Conservation (phyloP, 139 green algal genomes). For the Bryopsis sp. region DNA sequence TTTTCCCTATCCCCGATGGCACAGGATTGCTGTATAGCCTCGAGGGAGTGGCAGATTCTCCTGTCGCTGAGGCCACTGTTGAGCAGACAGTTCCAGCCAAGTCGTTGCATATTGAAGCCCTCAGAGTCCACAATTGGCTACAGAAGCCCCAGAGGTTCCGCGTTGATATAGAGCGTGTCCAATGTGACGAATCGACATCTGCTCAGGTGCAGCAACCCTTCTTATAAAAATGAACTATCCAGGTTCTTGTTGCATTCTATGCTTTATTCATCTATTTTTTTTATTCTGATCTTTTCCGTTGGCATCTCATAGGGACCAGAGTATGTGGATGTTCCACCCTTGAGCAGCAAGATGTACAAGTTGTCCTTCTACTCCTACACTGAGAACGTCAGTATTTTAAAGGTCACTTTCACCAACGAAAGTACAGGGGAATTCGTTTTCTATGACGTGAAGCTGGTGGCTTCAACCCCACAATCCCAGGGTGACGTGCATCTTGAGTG, state of each 20-base stretch:
- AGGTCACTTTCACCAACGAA: slow-evolving; percentile 70
- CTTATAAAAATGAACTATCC: too few species aligned
- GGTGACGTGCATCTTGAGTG: slow-evolving; percentile 47
- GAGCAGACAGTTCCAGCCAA: slow-evolving; percentile 44
- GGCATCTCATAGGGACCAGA: slow-evolving; percentile 26
- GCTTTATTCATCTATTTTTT: too few species aligned
- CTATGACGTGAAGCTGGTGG: slow-evolving; percentile 56
- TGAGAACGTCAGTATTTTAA: slow-evolving; percentile 22
- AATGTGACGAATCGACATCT: background rate
- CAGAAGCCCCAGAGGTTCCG: slow-evolving; percentile 62
- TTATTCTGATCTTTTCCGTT: too few species aligned
- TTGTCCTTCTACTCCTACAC: slow-evolving; percentile 49
- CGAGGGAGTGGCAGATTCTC: slow-evolving; percentile 33
- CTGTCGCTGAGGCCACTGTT: slow-evolving; percentile 37
- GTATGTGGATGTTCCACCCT: slow-evolving; percentile 55
- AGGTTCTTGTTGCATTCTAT: background rate
- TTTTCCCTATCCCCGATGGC: slow-evolving; percentile 75
- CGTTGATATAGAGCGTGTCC: slow-evolving; percentile 15
- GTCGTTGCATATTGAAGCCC: slow-evolving; percentile 33
- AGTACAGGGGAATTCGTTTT: slow-evolving; percentile 55
- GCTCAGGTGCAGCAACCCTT: too few species aligned
- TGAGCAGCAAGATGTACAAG: slow-evolving; percentile 53
- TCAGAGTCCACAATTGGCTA: slow-evolving; percentile 70
- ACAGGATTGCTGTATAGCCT: slow-evolving; percentile 57
- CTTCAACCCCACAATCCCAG: slow-evolving; percentile 25